These are phyloP conservation scores for Apiospora phragmitis DNA, from an alignment of 2,329 filamentous ascomycete species.

Conservation along the genomic window DNA sequence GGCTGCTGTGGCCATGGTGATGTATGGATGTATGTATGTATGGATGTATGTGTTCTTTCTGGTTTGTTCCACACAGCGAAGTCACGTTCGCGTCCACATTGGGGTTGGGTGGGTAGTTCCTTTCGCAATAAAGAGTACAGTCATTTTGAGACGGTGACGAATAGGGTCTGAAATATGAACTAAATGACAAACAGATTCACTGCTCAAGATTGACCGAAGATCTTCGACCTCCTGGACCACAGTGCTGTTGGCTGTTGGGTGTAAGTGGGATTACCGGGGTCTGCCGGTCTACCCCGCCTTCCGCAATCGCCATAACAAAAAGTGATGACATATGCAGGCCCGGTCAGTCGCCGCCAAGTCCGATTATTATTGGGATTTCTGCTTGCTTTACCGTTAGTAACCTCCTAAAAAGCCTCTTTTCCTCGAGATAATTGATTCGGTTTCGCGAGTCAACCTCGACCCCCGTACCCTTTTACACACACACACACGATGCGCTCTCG, in stretches of 20 bases:
- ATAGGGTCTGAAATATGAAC: neutral
- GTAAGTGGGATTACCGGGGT: neutral
- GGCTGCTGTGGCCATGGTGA: neutral
- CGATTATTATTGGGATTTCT: neutral
- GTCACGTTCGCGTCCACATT: neutral
- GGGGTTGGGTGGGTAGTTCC: neutral
- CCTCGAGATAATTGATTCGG: neutral
- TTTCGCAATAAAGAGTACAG: neutral
- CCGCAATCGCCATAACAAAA: neutral
- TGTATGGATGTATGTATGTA: too few species aligned
- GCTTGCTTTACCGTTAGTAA: neutral
- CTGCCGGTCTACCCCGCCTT: neutral
- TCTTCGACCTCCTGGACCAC: neutral
- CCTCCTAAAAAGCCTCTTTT: neutral
- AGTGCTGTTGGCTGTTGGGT: neutral
- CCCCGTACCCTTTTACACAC: neutral
- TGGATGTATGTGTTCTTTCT: neutral
- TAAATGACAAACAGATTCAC: neutral
- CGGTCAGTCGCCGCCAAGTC: neutral
- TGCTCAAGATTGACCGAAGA: neutral
- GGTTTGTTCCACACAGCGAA: neutral
- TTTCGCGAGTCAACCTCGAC: neutral
- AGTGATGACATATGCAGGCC: conserved; percentile 3
- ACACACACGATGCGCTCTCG: neutral
- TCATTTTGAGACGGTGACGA: neutral